phyloP scores from a whole-genome alignment of 148 eudicot species.

The Fallopia convolvulus region DNA sequence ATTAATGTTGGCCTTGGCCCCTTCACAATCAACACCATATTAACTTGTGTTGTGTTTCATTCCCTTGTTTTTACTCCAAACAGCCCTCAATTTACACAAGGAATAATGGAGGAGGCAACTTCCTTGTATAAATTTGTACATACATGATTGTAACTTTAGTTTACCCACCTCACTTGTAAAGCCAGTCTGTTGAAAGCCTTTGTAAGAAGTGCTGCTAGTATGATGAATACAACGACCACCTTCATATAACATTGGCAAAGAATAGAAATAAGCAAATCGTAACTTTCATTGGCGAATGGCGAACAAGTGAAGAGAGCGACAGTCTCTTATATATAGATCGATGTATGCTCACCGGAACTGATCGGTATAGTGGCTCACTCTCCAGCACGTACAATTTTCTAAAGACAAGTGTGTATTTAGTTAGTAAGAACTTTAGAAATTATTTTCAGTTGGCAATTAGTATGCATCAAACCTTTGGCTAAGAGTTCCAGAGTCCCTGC shows the following conservation, averaged over 20 bases:
- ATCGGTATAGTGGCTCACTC: constrained; percentile 31
- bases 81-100: too few species aligned
- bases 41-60: too few species aligned
- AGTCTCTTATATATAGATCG: not conserved
- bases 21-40: too few species aligned
- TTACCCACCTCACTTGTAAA: not conserved
- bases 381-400: constrained; percentile 55
- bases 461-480: constrained; percentile 36
- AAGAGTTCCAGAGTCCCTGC: constrained; percentile 68
- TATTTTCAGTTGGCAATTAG: not conserved
- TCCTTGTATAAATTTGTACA: not conserved
- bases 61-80: too few species aligned
- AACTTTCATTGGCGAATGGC: not conserved
- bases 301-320: not conserved
- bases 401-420: not conserved
- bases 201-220: not conserved
- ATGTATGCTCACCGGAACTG: constrained; percentile 36
- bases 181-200: not conserved
- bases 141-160: not conserved
- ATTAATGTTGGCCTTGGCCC: too few species aligned
- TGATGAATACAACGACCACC: not conserved
- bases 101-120: too few species aligned
- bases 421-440: not conserved
- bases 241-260: not conserved
- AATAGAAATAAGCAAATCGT: not conserved